Base-by-base conservation (phyloP, 805 yeast genomes). In the Candida stauntonica region DNA sequence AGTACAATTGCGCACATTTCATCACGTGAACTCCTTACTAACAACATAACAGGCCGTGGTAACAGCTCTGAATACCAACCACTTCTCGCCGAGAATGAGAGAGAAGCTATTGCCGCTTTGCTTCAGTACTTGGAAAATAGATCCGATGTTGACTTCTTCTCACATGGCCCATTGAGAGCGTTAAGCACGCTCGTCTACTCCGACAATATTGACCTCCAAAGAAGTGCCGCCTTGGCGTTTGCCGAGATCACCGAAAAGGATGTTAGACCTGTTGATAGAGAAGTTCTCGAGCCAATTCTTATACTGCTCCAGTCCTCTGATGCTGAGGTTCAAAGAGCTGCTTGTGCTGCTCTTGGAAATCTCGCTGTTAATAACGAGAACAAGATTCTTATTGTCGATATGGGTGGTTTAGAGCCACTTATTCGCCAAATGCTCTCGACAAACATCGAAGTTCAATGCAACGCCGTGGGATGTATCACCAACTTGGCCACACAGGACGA, bases 391-490 rank as follows among this genome's bases (percentile, higher is more conserved):
- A 91, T 93, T 44, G 98, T 94, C 14, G 96, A 91, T 56, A 87
- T 93, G 96, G 98, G 98, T 20, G 99, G 98, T 2, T 74, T 93
- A 41, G 96, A 89, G 47, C 98, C 98, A 5, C 75, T 93, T 32
- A 93, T 93, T 53, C 81, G 94, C 62, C 99, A 93, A 66, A 93
- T 93, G 99, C 83, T 87, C 83, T 83, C 95, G 29, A 77, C 93
- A 39, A 93, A 93, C 57, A 95, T 93, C 42, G 99, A 93, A 63
- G 98, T 93, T 28, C 99, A 93, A 66, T 93, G 99, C 64, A 93
- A 93, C 60, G 99, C 99, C 3, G 99, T 93, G 41, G 99, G 99
- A 14, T 93, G 99, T 62, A 89, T 93, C 57, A 93, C 99, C 26
- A 93, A 93, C 60, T 75, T 93, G 62, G 99, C 99, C 7, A 93